phyloP scores from a whole-genome alignment of 2,329 filamentous ascomycete genomes.

The Dothideomycetes sp. region DNA sequence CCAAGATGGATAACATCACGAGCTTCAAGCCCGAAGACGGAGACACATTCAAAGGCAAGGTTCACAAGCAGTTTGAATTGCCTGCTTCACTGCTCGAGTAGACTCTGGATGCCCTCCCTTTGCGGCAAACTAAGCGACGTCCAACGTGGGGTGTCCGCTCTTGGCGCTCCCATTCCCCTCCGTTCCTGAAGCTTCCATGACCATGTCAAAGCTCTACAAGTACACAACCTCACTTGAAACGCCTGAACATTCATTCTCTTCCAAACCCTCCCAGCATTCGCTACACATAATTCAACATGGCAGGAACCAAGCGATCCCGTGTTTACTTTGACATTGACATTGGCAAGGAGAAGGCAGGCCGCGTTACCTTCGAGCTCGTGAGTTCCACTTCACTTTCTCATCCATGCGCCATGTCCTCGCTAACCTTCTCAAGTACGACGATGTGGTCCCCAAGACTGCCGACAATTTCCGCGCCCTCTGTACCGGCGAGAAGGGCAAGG shows the following conservation, averaged over 20 bases:
- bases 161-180: not conserved
- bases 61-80: slow-evolving; percentile 23
- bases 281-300: too few species aligned
- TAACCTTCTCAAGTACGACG: slow-evolving; percentile 26
- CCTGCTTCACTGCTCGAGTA: slow-evolving; percentile 25
- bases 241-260: not conserved
- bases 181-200: not conserved
- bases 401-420: not conserved
- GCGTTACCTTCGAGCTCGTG: slow-evolving; percentile 78
- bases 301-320: slow-evolving; percentile 46
- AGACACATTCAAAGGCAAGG: slow-evolving; percentile 19
- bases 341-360: slow-evolving; percentile 60
- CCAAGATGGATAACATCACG: slow-evolving; percentile 25
- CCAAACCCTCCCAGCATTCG: too few species aligned
- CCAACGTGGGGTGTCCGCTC: not conserved
- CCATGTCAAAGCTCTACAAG: too few species aligned
- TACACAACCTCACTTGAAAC: not conserved
- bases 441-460: slow-evolving; percentile 81
- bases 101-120: slow-evolving; percentile 5
- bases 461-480: slow-evolving; percentile 94
- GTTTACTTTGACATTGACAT: slow-evolving; percentile 93
- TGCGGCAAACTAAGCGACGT: not conserved
- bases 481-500: slow-evolving; percentile 84
- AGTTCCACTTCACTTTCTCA: slow-evolving; percentile 26
- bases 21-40: slow-evolving; percentile 16